Base-by-base conservation (phyloP, 345 rosid genomes). In the Brassica carinata region DNA sequence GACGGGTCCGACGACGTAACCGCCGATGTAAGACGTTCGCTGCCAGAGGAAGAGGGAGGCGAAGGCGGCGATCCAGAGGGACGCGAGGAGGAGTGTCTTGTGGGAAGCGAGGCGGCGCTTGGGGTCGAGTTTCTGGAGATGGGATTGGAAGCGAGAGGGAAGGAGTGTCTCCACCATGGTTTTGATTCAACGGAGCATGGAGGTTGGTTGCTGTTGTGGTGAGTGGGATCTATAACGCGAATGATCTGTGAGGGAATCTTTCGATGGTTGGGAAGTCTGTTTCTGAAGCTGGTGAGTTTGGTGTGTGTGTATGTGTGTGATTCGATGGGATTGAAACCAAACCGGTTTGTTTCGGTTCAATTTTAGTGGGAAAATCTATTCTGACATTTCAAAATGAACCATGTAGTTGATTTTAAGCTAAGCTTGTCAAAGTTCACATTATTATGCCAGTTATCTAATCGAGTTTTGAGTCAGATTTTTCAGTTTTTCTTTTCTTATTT, bases 21-120 rank as follows among this genome's bases (percentile, higher is more conserved):
- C 83, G 71, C 67, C 72, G 53, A 51, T 14, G 58, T 75, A 71
- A 15, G 80, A 64, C 55, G 84, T 79, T 29, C 90, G 86, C 83
- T 96, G 97, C 99, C 99, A 96, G 5, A 91, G 15, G 77, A 92
- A 89, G 15, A 96, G 87, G 17, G 95, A 91, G 26, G 67, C 89
- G 77, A 96, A 91, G 57, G 92, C 98, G 17, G 88, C 87, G 88
- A 93, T 79, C 97, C 99, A 94, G 7, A 94, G 85, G 14, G 88
- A 83, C 10, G 89, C 75, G 88, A 96, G 89, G 67, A 96, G 88
- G 31, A 96, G 90, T 53, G 93, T 88, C 69, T 87, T 92, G 89
- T 90, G 90, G 0, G 97, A 93, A 31, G 94, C 87, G 48, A 84
- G 82, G 71, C 89, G 88, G 62, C 96, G 90, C 85, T 79, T 83